A percentile compares a stretch with the other conserved stretches of the same genome.
phyloP scores from a whole-genome alignment of 2,329 filamentous ascomycete species.

The Sporothrix dimorphospora region DNA sequence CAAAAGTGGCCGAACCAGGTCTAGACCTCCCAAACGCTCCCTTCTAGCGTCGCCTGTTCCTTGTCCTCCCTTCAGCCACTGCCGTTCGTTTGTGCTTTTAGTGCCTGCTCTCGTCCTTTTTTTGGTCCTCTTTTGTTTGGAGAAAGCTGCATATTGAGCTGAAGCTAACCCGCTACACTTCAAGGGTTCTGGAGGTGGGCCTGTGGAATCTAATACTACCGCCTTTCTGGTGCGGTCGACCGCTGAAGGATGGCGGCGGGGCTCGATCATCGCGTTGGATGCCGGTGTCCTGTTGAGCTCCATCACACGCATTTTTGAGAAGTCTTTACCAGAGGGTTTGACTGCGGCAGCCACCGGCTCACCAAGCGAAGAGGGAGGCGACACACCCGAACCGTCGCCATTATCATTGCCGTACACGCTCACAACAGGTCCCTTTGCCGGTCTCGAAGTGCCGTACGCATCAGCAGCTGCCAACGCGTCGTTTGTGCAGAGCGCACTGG shows the following conservation, averaged over 20 bases:
- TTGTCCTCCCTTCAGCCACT: not conserved
- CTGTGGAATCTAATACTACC: slow-evolving; percentile 85
- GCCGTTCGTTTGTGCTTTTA: not conserved
- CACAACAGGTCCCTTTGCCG: slow-evolving; percentile 75
- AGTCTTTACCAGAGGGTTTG: slow-evolving; percentile 48
- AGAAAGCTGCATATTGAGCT: not conserved
- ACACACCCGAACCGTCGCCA: slow-evolving; percentile 28
- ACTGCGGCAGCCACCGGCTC: slow-evolving; percentile 33
- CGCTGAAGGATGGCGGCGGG: slow-evolving; percentile 75
- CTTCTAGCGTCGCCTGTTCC: not conserved
- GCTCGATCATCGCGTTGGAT: slow-evolving; percentile 89
- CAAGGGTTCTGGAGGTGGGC: slow-evolving; percentile 87
- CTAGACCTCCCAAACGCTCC: not conserved
- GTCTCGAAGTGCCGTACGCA: slow-evolving; percentile 69
- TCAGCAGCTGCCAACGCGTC: slow-evolving; percentile 77
- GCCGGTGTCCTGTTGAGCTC: slow-evolving; percentile 86
- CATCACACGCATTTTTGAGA: slow-evolving; percentile 77
- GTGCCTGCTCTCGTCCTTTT: not conserved
- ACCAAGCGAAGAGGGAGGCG: slow-evolving; percentile 24
- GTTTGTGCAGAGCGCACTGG: slow-evolving; percentile 74
- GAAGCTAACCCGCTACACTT: slow-evolving; percentile 27
- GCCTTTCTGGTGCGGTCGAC: slow-evolving; percentile 85
- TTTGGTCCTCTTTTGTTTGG: not conserved
- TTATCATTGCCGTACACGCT: slow-evolving; percentile 58
- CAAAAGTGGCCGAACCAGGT: not conserved